Evolutionary conservation across 2,329 filamentous ascomycete genomes (phyloP).

Genomic region (Neonectria hederae): DNA sequence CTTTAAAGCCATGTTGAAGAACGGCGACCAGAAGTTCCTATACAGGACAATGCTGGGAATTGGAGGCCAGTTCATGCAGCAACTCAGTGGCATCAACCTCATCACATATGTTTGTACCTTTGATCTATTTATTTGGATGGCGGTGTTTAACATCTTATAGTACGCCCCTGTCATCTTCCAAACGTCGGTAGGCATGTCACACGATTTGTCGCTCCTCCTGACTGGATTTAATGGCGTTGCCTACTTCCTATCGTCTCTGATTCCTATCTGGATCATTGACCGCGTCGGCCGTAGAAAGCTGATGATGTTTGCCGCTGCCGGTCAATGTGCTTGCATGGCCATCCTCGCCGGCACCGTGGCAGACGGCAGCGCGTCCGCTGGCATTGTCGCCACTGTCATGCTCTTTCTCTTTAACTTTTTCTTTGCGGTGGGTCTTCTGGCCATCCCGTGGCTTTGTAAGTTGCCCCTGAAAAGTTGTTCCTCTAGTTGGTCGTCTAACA

Average conservation of each 20-base stretch:
- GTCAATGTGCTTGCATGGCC: slow-evolving; percentile 55
- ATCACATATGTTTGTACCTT: slow-evolving; percentile 43
- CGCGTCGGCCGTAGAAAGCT: slow-evolving; percentile 64
- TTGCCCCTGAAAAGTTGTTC: neutral
- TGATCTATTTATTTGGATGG: neutral
- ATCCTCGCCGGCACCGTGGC: slow-evolving; percentile 56
- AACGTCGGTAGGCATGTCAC: slow-evolving; percentile 53
- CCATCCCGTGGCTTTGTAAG: slow-evolving; percentile 50
- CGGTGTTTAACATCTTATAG: slow-evolving; percentile 29
- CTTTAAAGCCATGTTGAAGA: slow-evolving; percentile 51
- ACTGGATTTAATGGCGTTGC: slow-evolving; percentile 61
- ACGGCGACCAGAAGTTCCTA: slow-evolving; percentile 53
- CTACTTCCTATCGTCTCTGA: slow-evolving; percentile 45
- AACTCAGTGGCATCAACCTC: slow-evolving; percentile 47
- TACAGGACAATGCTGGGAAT: slow-evolving; percentile 53
- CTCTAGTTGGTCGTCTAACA: slow-evolving; percentile 12
- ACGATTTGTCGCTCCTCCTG: slow-evolving; percentile 58
- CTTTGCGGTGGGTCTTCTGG: slow-evolving; percentile 53
- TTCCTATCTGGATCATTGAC: slow-evolving; percentile 49
- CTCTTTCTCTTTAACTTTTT: slow-evolving; percentile 56
- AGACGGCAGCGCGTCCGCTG: slow-evolving; percentile 48
- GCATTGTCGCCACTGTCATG: slow-evolving; percentile 56
- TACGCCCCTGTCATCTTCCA: slow-evolving; percentile 57
- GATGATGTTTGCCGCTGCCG: slow-evolving; percentile 60
- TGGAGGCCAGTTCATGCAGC: slow-evolving; percentile 57